A percentile compares a stretch with the other conserved stretches of the same genome.
phyloP scores from a whole-genome alignment of 306 rosid species.

The Prunus salicina region DNA sequence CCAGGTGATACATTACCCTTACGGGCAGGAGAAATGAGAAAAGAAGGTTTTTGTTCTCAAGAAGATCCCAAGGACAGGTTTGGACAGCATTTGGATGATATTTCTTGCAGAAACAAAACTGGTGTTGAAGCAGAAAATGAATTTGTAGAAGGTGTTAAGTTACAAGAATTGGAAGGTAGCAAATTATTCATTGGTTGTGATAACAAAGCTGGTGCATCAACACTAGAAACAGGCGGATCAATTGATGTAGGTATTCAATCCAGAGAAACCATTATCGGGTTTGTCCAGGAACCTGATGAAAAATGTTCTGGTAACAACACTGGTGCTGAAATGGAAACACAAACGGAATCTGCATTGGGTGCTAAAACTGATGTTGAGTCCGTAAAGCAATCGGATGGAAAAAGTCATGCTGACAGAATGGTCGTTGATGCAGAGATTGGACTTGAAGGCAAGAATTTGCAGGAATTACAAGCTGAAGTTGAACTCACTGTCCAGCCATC shows the following conservation, averaged over 20 bases:
- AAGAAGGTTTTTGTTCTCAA: constrained; percentile 17
- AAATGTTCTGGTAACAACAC: neutral
- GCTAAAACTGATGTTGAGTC: no score
- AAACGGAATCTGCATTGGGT: neutral
- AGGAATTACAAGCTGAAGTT: constrained; percentile 4
- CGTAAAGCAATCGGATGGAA: neutral
- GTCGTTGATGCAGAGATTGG: neutral
- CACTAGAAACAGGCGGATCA: no score
- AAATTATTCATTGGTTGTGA: no score
- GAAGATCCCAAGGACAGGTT: constrained; percentile 27
- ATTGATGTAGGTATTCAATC: no score
- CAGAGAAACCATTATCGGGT: neutral
- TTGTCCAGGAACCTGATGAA: neutral
- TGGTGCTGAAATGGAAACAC: neutral
- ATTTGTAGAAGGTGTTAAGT: no score
- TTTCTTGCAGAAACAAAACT: constrained; percentile 10
- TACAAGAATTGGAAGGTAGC: no score
- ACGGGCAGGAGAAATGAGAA: constrained; percentile 22
- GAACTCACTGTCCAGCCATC: neutral
- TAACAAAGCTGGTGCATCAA: no score
- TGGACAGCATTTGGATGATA: constrained; percentile 21
- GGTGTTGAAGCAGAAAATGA: neutral
- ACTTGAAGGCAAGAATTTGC: neutral
- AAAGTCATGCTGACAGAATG: neutral
- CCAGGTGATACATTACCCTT: constrained; percentile 29